phyloP scores from a whole-genome alignment of 495 filamentous ascomycete genomes.

The Lasiosphaeria miniovina region DNA sequence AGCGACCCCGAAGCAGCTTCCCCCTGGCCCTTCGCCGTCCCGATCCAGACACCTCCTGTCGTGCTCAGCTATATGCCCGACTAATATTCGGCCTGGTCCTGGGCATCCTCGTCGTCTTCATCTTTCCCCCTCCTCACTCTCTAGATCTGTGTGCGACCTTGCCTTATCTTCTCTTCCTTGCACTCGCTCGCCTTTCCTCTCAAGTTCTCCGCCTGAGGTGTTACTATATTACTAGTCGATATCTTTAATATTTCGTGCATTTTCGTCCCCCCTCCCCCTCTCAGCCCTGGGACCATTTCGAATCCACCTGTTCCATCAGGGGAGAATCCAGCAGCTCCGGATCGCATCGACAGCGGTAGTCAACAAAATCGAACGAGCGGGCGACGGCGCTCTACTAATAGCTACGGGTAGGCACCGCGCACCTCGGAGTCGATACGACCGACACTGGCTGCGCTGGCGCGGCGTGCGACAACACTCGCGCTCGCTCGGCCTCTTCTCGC shows the following conservation, averaged over 20 bases:
- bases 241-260: background rate
- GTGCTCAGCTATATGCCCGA: slow-evolving; percentile 11
- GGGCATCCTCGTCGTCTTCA: slow-evolving; percentile 11
- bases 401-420: slow-evolving; percentile 1
- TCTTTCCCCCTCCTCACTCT: slow-evolving; percentile 28
- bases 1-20: slow-evolving; percentile 7
- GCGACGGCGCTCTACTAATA: slow-evolving; percentile 16
- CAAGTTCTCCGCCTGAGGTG: slow-evolving; percentile 1
- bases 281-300: slow-evolving; percentile 2
- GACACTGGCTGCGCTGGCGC: too few relatives aligned
- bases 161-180: too few relatives aligned
- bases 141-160: slow-evolving; percentile 8
- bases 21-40: background rate
- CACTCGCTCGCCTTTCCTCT: too few relatives aligned
- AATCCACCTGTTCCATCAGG: slow-evolving; percentile 3
- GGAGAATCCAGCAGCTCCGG: background rate
- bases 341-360: background rate
- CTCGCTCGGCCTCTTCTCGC: background rate
- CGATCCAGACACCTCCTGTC: slow-evolving; percentile 1
- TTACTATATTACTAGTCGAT: slow-evolving; percentile 23
- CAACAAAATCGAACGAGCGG: background rate
- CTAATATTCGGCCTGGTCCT: slow-evolving; percentile 14
- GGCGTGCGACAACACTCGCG: too few relatives aligned
- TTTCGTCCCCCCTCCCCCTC: background rate
- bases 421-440: background rate